Percentiles rank a stretch among this genome's conserved stretches.
phyloP scores from a whole-genome alignment of 331 rosid species.

The Saraca asoca region DNA sequence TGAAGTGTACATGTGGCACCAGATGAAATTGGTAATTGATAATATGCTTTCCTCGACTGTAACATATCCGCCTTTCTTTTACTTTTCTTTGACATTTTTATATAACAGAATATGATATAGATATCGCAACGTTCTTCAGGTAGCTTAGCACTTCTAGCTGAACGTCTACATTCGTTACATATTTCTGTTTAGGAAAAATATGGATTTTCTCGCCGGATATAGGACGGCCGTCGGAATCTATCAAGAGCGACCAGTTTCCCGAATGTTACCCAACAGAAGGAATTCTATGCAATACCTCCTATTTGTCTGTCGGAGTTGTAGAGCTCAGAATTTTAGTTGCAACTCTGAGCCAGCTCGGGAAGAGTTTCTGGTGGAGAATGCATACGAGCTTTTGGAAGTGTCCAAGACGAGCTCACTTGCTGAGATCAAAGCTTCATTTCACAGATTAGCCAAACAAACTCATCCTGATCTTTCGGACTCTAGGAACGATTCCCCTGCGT shows the following conservation, averaged over 20 bases:
- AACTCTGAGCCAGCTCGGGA: conserved; percentile 52
- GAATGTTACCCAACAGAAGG: conserved; percentile 25
- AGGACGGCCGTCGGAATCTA: conserved; percentile 18
- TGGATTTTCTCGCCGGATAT: conserved; percentile 33
- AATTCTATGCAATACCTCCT: conserved; percentile 29
- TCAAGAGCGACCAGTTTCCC: conserved; percentile 37
- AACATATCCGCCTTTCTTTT: no score
- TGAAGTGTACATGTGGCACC: no score
- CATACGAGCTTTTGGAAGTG: conserved; percentile 78
- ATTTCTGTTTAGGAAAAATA: neutral
- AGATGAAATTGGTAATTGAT: no score
- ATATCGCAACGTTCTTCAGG: no score
- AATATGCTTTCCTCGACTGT: no score
- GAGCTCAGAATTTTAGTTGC: conserved; percentile 53
- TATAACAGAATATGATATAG: no score
- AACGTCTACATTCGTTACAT: neutral
- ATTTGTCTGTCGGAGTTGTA: conserved; percentile 30
- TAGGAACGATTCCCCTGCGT: conserved; percentile 52
- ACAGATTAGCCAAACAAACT: conserved; percentile 88
- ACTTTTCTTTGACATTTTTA: no score
- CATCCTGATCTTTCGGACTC: conserved; percentile 85
- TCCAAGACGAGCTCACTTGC: conserved; percentile 70
- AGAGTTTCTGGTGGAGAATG: conserved; percentile 60
- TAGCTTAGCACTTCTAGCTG: no score
- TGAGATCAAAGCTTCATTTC: conserved; percentile 87